These are phyloP conservation scores for Candida sp. DNA, from an alignment of 1,139 yeast genomes.

Conservation along the genomic window DNA sequence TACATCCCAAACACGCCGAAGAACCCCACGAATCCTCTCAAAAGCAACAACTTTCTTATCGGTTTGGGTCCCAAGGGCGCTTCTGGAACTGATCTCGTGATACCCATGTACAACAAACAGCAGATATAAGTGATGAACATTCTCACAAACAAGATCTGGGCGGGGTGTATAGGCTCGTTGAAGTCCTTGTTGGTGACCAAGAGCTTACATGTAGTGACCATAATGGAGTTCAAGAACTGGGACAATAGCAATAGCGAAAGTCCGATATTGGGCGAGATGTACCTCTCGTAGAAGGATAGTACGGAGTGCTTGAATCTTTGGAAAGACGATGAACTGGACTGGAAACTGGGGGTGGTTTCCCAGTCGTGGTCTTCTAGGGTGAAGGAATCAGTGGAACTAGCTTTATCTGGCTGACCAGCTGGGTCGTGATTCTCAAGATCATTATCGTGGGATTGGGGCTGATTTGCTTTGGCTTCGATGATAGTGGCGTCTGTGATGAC, in stretches of 20 bases:
- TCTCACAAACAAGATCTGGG: slow-evolving; percentile 76
- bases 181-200: slow-evolving; percentile 65
- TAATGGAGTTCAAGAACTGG: slow-evolving; percentile 74
- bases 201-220: slow-evolving; percentile 77
- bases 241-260: slow-evolving; percentile 50
- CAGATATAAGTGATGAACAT: slow-evolving; percentile 73
- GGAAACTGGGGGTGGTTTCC: not conserved
- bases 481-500: slow-evolving; percentile 5
- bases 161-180: slow-evolving; percentile 66
- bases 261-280: slow-evolving; percentile 35
- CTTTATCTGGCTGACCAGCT: not conserved
- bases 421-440: not conserved
- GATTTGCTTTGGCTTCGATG: not conserved
- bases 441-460: slow-evolving; percentile 6
- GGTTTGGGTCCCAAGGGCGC: slow-evolving; percentile 76
- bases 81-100: slow-evolving; percentile 54
- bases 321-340: not conserved
- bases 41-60: slow-evolving; percentile 53
- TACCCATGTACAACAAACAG: slow-evolving; percentile 57
- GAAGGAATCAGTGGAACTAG: slow-evolving; percentile 10
- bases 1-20: slow-evolving; percentile 80
- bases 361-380: slow-evolving; percentile 9
- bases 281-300: slow-evolving; percentile 7
- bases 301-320: slow-evolving; percentile 2
- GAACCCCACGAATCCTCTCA: slow-evolving; percentile 81